Evolutionary conservation across 2,329 filamentous ascomycete genomes (phyloP), one percentile per base, ranked within the genome.

Genomic region (Fusarium multiceps): DNA sequence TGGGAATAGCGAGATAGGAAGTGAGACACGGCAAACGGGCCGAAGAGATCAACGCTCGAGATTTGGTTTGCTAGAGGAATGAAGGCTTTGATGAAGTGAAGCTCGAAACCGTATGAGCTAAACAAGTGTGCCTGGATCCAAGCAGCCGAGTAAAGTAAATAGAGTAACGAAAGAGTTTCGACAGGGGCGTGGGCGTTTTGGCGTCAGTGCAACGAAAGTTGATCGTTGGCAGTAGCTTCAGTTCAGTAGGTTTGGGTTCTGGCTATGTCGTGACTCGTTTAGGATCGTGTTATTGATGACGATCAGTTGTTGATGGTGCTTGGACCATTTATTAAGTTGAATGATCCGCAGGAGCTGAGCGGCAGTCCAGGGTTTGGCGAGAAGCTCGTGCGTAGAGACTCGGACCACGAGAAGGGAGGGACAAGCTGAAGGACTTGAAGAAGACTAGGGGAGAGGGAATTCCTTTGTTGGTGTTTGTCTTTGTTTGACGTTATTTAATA

Each of bases 1-100:
- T 40, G 27, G 40, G 40, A 28, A 21, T 34, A 60, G 59, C 21
- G 37, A 65, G 40, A 32, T 34, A 48, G 56, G 14, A 30, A 57
- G 57, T 56, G 62, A 69, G 61, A 67, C 62, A 67, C 66, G 63
- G 68, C 54, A 61, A 60, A 63, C 71, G 69, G 72, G 57, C 72
- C 68, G 68, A 70, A 54, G 54, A 53, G 63, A 66, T 63, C 45
- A 46, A 53, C 30, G 50, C 53, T 53, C 42, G 34, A 41, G 59
- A 66, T 51, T 21, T 60, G 61, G 46, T 45, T 55, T 63, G 20
- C 40, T 28, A 18, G 46, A 71, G 64, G 64, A 73, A 74, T 73
- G 72, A 18, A 32, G 56, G 58, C 59, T 48, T 72, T 54, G 40
- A 30, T 46, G 47, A 40, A 37, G 46, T 46, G 41, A 48, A 42